phyloP scores from a whole-genome alignment of 2,329 filamentous ascomycete genomes.

The Fusarium sp. region DNA sequence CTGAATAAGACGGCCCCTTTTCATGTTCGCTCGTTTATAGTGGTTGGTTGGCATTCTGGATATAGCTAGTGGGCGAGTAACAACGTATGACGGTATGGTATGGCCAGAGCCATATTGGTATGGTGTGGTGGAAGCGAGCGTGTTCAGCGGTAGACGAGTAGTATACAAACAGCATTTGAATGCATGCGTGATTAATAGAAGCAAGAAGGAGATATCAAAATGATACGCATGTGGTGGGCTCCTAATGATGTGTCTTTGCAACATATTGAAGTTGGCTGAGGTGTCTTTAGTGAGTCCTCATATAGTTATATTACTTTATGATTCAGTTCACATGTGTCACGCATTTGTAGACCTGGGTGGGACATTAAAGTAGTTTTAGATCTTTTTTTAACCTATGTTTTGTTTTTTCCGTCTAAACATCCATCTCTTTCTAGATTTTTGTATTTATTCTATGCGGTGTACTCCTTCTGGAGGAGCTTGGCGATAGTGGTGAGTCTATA shows the following conservation, averaged over 20 bases:
- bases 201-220: constrained; percentile 12
- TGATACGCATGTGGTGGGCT: neutral
- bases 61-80: constrained; percentile 37
- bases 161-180: constrained; percentile 31
- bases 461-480: constrained; percentile 71
- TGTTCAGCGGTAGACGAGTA: constrained; percentile 26
- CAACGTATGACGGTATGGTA: constrained; percentile 27
- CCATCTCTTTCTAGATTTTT: constrained; percentile 19
- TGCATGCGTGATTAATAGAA: constrained; percentile 42
- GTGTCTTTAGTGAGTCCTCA: no score
- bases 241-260: neutral
- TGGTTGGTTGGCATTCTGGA: constrained; percentile 32
- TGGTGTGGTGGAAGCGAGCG: constrained; percentile 26
- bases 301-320: neutral
- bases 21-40: constrained; percentile 36
- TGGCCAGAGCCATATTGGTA: constrained; percentile 21
- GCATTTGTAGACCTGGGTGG: no score
- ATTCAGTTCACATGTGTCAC: neutral
- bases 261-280: neutral
- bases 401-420: constrained; percentile 9
- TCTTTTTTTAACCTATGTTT: constrained; percentile 26
- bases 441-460: constrained; percentile 55
- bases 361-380: constrained; percentile 8
- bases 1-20: constrained; percentile 11
- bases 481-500: constrained; percentile 70